A percentile compares a stretch with the other conserved stretches of the same genome.
Evolutionary conservation across 768 basidiomycete species (phyloP).

Genomic region (Lactifluus pinguis): DNA sequence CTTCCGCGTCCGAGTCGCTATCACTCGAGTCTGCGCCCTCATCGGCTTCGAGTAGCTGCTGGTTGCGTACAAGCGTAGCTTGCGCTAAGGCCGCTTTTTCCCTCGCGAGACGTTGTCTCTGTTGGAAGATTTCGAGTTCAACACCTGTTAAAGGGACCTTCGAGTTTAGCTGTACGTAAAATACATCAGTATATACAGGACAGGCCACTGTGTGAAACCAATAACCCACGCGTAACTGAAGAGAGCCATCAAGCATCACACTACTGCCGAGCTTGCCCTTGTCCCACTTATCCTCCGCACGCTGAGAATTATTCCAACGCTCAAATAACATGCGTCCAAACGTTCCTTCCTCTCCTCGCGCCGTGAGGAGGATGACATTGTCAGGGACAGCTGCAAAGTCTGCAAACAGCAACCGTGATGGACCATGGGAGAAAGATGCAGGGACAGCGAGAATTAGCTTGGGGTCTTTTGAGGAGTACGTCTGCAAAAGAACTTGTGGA

Average conservation of each 20-base stretch:
- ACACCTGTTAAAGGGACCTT: slow-evolving; percentile 85
- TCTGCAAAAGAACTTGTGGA: slow-evolving; percentile 68
- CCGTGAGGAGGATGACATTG: slow-evolving; percentile 83
- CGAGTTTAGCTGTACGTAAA: slow-evolving; percentile 55
- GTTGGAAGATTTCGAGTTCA: slow-evolving; percentile 75
- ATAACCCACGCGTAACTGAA: slow-evolving; percentile 53
- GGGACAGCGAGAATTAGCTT: slow-evolving; percentile 94
- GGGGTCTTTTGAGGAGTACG: slow-evolving; percentile 79
- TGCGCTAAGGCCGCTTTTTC: slow-evolving; percentile 84
- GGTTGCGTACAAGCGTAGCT: slow-evolving; percentile 72
- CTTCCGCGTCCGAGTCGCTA: slow-evolving; percentile 56
- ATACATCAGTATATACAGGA: slow-evolving; percentile 2
- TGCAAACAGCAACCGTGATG: slow-evolving; percentile 77
- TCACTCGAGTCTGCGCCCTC: slow-evolving; percentile 80
- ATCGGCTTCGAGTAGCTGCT: slow-evolving; percentile 89
- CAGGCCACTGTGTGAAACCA: not conserved
- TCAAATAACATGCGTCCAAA: slow-evolving; percentile 73
- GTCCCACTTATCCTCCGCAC: slow-evolving; percentile 79
- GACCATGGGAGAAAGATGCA: slow-evolving; percentile 85
- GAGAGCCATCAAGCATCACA: slow-evolving; percentile 66
- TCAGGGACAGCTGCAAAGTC: slow-evolving; percentile 77
- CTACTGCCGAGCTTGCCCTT: slow-evolving; percentile 82
- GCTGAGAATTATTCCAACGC: slow-evolving; percentile 77
- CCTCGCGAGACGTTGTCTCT: slow-evolving; percentile 63
- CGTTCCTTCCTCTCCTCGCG: slow-evolving; percentile 69